Conservation (phyloP, 2,329 filamentous ascomycete genomes). For the Cordyceps javanica region DNA sequence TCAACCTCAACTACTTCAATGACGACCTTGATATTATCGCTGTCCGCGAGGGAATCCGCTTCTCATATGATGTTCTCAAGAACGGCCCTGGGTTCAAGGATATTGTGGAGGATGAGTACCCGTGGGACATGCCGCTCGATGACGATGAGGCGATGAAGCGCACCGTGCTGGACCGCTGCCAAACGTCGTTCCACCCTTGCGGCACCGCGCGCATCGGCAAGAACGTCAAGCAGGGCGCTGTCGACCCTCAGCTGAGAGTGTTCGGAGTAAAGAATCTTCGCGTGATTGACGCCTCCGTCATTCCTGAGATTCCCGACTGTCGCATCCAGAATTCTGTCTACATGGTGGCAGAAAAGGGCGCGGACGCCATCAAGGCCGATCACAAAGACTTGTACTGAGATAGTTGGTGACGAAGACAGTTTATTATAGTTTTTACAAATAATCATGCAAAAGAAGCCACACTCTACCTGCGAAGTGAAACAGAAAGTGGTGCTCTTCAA, state of each 20-base stretch:
- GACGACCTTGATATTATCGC: conserved; percentile 51
- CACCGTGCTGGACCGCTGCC: conserved; percentile 49
- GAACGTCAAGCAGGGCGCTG: conserved; percentile 29
- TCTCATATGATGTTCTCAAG: conserved; percentile 50
- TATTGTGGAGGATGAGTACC: conserved; percentile 47
- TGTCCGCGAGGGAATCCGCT: conserved; percentile 52
- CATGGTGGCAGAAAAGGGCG: conserved; percentile 46
- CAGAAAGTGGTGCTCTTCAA: too few species aligned
- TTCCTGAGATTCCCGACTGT: conserved; percentile 50
- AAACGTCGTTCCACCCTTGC: conserved; percentile 55
- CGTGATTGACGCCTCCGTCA: conserved; percentile 35
- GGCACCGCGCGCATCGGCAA: conserved; percentile 45
- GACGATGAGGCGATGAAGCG: conserved; percentile 51
- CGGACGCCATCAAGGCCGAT: conserved; percentile 10
- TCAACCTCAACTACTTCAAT: conserved; percentile 55
- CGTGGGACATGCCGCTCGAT: conserved; percentile 53
- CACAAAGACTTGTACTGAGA: conserved; percentile 11
- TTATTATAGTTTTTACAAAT: too few species aligned
- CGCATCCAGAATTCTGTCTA: conserved; percentile 57
- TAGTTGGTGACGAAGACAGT: too few species aligned
- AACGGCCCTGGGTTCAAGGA: conserved; percentile 52
- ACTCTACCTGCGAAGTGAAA: too few species aligned
- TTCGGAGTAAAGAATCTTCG: conserved; percentile 24
- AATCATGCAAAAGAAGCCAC: too few species aligned
- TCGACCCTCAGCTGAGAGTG: conserved; percentile 24